Base-by-base conservation (phyloP, 345 rosid genomes). In the Heritiera littoralis region DNA sequence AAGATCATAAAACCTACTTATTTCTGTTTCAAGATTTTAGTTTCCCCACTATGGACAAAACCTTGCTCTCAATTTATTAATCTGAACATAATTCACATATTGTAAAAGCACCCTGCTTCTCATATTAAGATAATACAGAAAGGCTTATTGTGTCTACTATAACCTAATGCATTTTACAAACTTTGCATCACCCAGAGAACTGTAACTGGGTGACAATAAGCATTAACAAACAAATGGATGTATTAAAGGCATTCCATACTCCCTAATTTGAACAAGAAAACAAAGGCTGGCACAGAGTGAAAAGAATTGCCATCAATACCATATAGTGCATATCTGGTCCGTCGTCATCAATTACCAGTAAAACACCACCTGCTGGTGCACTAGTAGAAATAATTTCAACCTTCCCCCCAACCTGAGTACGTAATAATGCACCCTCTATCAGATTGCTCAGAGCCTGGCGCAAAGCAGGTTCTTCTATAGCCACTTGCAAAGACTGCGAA, bases 281-380 rank as follows among this genome's bases (percentile, higher is more conserved):
- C 49, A 38, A 73, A 38, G 3, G 48, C 77, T 12, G 55, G 12
- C 61, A 51, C 15, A 40, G 18, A 56, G 77, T 17, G 15, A 55
- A 63, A 30, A 66, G 23, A 49, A 32, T 63, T 40, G 45, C 72
- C 41, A 64, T n/a, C 35, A 40, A 85, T 91, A 95, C 97, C 98
- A 92, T 93, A 60, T 87, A 95, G 68, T 93, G 98, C 99, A 95
- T 93, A 85, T 95, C 94, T 23, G 98, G 98, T 66, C 98, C 98
- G 78, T 93, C 93, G 28, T 95, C 99, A 65, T 93, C 97, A 72
- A 95, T 90, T 79, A 95, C 82, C 48, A 95, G 89, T 3, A 95
- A 88, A 72, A 86, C 86, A 49, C 98, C 98, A 2, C 96, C 97
- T 5, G 92, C 98, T 3, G 98, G 98, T 74, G 98, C 99, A 72